A percentile compares a stretch with the other conserved stretches of the same genome.
These are phyloP conservation scores for Fusarium lateritium DNA, from an alignment of 2,329 filamentous ascomycete genomes.

Conservation along the genomic window DNA sequence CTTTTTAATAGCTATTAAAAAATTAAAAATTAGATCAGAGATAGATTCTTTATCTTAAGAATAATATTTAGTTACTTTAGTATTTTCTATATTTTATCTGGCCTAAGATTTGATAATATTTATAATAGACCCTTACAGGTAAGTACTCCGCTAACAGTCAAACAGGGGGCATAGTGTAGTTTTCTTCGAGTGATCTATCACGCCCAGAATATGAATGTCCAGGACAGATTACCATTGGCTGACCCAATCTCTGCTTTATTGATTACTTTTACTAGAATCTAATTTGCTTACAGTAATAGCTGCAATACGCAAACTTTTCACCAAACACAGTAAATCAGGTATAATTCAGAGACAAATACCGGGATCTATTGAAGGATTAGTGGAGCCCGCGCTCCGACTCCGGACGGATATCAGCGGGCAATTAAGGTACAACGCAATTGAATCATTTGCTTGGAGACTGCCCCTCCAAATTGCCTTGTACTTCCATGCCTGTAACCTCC, in stretches of 20 bases:
- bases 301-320: not conserved
- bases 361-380: constrained; percentile 13
- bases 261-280: not conserved
- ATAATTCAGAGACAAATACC: constrained; percentile 1
- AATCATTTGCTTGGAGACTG: constrained; percentile 13
- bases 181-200: too few species aligned
- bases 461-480: constrained; percentile 23
- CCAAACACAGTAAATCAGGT: not conserved
- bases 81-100: too few species aligned
- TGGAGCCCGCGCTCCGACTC: constrained; percentile 23
- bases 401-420: constrained; percentile 29
- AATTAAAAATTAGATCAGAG: too few species aligned
- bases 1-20: too few species aligned
- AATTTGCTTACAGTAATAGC: not conserved
- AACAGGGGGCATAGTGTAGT: too few species aligned
- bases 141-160: too few species aligned
- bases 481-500: constrained; percentile 10
- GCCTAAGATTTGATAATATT: too few species aligned
- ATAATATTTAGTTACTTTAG: too few species aligned
- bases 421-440: constrained; percentile 11
- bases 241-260: not conserved
- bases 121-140: too few species aligned
- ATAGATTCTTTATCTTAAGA: too few species aligned
- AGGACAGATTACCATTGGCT: not conserved
- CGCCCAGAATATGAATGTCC: not conserved